Evolutionary conservation across 2,329 filamentous ascomycete genomes (phyloP).

Genomic region (Pleoardoris graminearum): DNA sequence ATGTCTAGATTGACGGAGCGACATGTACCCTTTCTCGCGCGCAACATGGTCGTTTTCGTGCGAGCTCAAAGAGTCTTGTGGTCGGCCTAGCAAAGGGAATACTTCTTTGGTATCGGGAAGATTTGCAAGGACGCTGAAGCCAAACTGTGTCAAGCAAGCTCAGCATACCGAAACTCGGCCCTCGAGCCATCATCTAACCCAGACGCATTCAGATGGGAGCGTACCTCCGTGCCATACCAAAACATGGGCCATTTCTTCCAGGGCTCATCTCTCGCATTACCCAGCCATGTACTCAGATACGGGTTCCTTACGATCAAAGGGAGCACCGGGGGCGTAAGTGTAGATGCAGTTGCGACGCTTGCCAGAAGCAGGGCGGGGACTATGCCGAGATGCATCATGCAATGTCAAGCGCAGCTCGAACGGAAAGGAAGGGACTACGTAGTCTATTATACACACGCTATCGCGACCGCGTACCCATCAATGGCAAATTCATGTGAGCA

Average conservation of each 20-base stretch:
- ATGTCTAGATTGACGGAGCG: not conserved
- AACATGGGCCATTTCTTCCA: conserved; percentile 89
- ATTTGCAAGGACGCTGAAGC: conserved; percentile 65
- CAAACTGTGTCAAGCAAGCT: conserved; percentile 50
- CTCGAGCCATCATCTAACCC: not conserved
- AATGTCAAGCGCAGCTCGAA: conserved; percentile 10
- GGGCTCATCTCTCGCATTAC: conserved; percentile 69
- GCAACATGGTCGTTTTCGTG: conserved; percentile 45
- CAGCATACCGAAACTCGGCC: too few relatives aligned
- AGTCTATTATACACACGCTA: conserved; percentile 9
- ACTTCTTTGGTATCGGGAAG: conserved; percentile 62
- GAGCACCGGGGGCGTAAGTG: conserved; percentile 57
- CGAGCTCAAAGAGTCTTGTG: conserved; percentile 63
- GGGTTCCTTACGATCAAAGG: conserved; percentile 57
- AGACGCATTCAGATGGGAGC: not conserved
- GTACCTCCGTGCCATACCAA: conserved; percentile 70
- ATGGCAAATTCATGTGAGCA: conserved; percentile 5
- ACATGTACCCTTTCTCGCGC: conserved; percentile 42
- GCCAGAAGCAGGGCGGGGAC: conserved; percentile 45
- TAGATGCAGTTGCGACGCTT: conserved; percentile 53
- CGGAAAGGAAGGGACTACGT: not conserved
- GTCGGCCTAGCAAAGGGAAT: conserved; percentile 67
- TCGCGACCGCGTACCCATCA: conserved; percentile 1
- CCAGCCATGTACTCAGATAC: conserved; percentile 59
- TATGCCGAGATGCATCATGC: conserved; percentile 35